These are phyloP conservation scores for Kazachstania sp. DNA, from an alignment of 1,139 yeast species.

Conservation along the genomic window DNA sequence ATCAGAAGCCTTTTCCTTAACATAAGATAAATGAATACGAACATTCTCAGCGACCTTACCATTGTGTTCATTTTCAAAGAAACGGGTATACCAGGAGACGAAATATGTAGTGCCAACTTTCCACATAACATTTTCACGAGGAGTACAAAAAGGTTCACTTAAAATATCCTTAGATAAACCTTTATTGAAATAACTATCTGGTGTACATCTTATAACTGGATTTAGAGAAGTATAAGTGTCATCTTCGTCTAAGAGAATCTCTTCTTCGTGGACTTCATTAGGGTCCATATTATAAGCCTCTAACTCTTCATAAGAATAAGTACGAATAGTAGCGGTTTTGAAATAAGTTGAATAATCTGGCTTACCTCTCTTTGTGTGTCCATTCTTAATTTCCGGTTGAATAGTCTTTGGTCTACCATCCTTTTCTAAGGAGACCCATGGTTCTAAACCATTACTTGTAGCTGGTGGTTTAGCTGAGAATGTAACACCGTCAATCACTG, in stretches of 20 bases:
- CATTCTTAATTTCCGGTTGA: conserved; percentile 63
- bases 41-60: conserved; percentile 45
- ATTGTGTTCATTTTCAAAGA: conserved; percentile 38
- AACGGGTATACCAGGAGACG: conserved; percentile 68
- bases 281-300: conserved; percentile 64
- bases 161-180: conserved; percentile 48
- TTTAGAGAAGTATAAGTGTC: conserved; percentile 57
- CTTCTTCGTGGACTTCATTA: conserved; percentile 49
- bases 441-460: conserved; percentile 59
- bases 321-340: conserved; percentile 56
- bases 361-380: conserved; percentile 51
- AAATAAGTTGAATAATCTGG: conserved; percentile 76
- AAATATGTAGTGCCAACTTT: conserved; percentile 59
- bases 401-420: conserved; percentile 78
- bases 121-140: conserved; percentile 50
- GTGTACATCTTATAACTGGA: conserved; percentile 80
- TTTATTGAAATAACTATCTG: conserved; percentile 58
- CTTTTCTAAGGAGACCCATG: conserved; percentile 74
- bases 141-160: conserved; percentile 78
- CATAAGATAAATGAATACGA: conserved; percentile 56
- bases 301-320: conserved; percentile 48
- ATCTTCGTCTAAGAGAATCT: conserved; percentile 52
- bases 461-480: conserved; percentile 59
- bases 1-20: conserved; percentile 46
- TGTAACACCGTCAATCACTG: conserved; percentile 74